Base-by-base conservation (phyloP, 1,284 basidiomycete genomes). In the Papiliotrema fonsecae region DNA sequence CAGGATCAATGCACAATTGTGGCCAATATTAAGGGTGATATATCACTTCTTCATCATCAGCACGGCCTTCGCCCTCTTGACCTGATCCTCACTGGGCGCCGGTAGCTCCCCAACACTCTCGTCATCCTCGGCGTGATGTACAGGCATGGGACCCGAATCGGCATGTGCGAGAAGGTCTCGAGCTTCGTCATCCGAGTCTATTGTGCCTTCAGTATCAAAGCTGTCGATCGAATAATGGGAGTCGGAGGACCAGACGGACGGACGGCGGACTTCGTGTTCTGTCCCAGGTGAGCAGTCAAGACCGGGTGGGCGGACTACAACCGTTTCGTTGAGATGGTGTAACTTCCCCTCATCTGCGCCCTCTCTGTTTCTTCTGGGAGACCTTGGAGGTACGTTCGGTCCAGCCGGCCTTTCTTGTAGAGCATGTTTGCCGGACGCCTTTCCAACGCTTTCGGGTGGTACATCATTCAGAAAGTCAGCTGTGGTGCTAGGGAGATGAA, bases 171-270 rank as follows among this genome's bases (percentile, higher is more conserved):
- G 30, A 34, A 59, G 19, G 36, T 41, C 24, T 11, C 42, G 25
- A 2, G 57, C 57, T 36, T 56, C 57, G 4, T 48, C 45, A 26
- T 59, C 57, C 6, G 55, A 56, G 30, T 56, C 52, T 3, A 45
- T 25, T 18, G 57, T 59, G 2, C 52, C 53, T n/a, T 47, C 44
- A 16, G 42, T 42, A 14, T 27, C 37, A 19, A 24, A 16, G 21
- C 42, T 38, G 10, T 47, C 16, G 21, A 45, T 38, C 2, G 51
- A 50, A 19, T 57, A 42, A 9, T 45, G 34, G 2, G 44, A 37
- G 16, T 54, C 45, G 18, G 35, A 32, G 24, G 45, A 46, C 27
- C 31, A 47, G 4, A 25, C 37, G 3, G 24, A 21, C 7, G 44
- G 34, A 26, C 44, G 14, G 31, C 22, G 44, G 14, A 25, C 34